These are phyloP conservation scores for Penicillium paxilli DNA, from an alignment of 495 filamentous ascomycete genomes.

Conservation along the genomic window DNA sequence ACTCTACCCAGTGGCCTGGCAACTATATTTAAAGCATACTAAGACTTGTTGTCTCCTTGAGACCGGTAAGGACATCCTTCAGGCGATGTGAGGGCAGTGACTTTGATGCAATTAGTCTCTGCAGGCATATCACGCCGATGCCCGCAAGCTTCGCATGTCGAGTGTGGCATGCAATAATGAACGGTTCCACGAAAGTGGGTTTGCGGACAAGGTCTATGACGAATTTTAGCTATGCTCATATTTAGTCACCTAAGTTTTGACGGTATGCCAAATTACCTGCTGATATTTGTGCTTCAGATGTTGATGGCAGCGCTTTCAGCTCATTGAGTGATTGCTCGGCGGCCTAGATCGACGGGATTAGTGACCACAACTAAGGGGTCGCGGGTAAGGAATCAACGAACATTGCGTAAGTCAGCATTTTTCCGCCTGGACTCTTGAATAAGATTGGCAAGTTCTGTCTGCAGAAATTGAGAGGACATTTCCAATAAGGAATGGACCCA, in stretches of 20 bases:
- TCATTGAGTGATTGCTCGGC: slow-evolving; percentile 93
- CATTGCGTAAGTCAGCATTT: slow-evolving; percentile 83
- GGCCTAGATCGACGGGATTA: slow-evolving; percentile 56
- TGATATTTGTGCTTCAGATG: slow-evolving; percentile 79
- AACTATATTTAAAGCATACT: slow-evolving; percentile 37
- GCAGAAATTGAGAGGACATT: slow-evolving; percentile 93
- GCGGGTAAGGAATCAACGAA: slow-evolving; percentile 35
- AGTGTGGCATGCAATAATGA: slow-evolving; percentile 86
- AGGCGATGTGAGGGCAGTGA: slow-evolving; percentile 72
- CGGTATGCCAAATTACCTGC: slow-evolving; percentile 60
- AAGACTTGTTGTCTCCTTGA: slow-evolving; percentile 74
- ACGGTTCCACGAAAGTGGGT: slow-evolving; percentile 84
- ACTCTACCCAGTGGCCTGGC: not conserved
- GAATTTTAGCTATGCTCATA: slow-evolving; percentile 19
- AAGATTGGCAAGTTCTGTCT: slow-evolving; percentile 84
- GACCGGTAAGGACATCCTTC: slow-evolving; percentile 79
- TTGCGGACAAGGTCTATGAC: slow-evolving; percentile 75
- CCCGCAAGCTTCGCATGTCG: slow-evolving; percentile 85
- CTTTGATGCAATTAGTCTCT: slow-evolving; percentile 78
- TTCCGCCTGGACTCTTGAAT: slow-evolving; percentile 96
- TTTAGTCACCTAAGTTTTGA: not conserved
- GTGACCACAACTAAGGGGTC: slow-evolving; percentile 4
- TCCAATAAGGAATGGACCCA: slow-evolving; percentile 29
- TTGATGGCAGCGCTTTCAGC: slow-evolving; percentile 73
- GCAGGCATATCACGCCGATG: slow-evolving; percentile 83